phyloP scores from a whole-genome alignment of 176 grass and related monocot species.

The Melocanna baccifera region DNA sequence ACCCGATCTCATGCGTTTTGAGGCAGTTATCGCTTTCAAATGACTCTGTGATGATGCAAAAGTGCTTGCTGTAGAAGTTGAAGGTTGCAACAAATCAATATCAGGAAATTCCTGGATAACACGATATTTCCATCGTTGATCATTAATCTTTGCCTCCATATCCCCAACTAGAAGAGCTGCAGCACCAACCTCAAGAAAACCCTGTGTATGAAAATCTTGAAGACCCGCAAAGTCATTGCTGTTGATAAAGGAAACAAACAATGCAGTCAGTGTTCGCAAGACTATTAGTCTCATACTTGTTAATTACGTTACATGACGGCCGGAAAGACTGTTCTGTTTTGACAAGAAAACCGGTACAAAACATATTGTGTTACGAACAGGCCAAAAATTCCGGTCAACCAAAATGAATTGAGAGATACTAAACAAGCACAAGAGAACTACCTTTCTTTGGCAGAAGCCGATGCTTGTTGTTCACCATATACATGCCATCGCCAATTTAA shows the following conservation, averaged over 20 bases:
- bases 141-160: slow-evolving; percentile 70
- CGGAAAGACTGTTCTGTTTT: neutral
- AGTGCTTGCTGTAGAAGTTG: slow-evolving; percentile 58
- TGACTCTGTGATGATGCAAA: slow-evolving; percentile 71
- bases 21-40: slow-evolving; percentile 96
- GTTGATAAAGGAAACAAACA: slow-evolving; percentile 32
- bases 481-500: slow-evolving; percentile 87
- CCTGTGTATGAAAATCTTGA: slow-evolving; percentile 59
- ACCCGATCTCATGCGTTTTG: slow-evolving; percentile 83
- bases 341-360: neutral
- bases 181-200: slow-evolving; percentile 78
- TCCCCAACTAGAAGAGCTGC: slow-evolving; percentile 91
- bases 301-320: neutral
- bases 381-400: neutral
- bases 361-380: neutral
- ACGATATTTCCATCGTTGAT: slow-evolving; percentile 67
- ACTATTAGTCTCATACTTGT: neutral
- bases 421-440: slow-evolving; percentile 32
- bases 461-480: slow-evolving; percentile 45
- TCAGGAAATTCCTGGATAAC: slow-evolving; percentile 75
- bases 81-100: slow-evolving; percentile 83
- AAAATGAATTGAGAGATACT: neutral
- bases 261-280: slow-evolving; percentile 15
- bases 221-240: slow-evolving; percentile 54
- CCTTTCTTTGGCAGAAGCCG: slow-evolving; percentile 62